Base-by-base conservation (phyloP, 2,329 filamentous ascomycete genomes). In the Anthostomella pinea region DNA sequence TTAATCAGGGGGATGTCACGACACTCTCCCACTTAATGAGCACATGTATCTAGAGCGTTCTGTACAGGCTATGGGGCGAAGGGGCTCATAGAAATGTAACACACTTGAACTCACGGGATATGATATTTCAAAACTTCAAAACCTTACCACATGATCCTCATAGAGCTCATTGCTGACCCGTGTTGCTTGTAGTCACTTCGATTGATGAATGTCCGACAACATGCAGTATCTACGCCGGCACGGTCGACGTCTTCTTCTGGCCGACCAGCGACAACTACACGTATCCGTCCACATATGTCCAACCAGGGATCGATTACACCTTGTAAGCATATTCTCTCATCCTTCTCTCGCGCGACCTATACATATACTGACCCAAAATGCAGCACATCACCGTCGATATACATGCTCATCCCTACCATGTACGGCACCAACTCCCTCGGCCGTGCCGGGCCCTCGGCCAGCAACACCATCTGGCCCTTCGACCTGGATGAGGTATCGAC, bases 321-420 rank as follows among this genome's bases (percentile, higher is more conserved):
- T 64, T 63, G 59, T 61, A 54, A 36, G 55, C 19, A 20, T 27
- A 14, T 45, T 33, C 11, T 13, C 9, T 16, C 8, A 3, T 32
- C 13, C 28, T 31, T 22, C 14, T 8, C 17, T 19, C 8, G n/a
- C n/a, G n/a, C n/a, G n/a, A n/a, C 14, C n/a, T 29, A 8, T 11
- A 10, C 26, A 24, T 19, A 28, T 11, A 23, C 26, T 32, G 37
- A 49, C 41, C 10, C 24, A 10, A 21, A 7, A 20, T 17, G 36
- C 31, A 65, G 62, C 41, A 63, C 60, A n/a, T 64, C 58, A 2
- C 63, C 63, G 3, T 65, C 62, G 6, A 58, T 66, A 21, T 66
- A 66, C 46, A 53, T 65, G 45, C 34, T 61, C 14, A 56, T 66
- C 37, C 56, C 59, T 13, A 61, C 60, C n/a, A 54, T 60, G 5